Evolutionary conservation across 2,329 filamentous ascomycete genomes (phyloP).

Genomic region (Pyrenophora seminiperda): DNA sequence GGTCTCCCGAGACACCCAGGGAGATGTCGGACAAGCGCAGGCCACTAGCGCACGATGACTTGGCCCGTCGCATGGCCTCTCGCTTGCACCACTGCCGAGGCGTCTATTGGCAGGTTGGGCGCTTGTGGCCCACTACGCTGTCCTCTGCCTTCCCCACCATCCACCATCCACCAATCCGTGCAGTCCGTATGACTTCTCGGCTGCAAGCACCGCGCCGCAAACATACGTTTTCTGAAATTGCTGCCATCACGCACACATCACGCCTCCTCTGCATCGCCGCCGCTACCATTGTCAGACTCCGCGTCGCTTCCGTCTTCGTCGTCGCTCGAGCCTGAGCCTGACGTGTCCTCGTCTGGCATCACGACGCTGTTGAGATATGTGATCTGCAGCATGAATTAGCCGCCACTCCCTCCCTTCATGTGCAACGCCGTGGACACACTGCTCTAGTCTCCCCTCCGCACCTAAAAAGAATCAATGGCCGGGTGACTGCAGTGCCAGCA

Average conservation of each 20-base stretch:
- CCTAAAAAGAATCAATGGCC: conserved; percentile 14
- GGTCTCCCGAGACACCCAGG: conserved; percentile 15
- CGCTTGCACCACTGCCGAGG: conserved; percentile 23
- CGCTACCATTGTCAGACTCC: conserved; percentile 18
- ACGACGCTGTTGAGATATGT: conserved; percentile 58
- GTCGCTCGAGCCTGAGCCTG: conserved; percentile 37
- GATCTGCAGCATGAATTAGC: conserved; percentile 49
- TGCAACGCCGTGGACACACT: conserved; percentile 2
- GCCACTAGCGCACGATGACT: conserved; percentile 24
- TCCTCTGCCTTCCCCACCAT: conserved; percentile 10
- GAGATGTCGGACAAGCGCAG: conserved; percentile 13
- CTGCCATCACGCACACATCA: conserved; percentile 20
- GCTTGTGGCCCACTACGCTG: conserved; percentile 21
- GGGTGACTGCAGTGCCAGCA: conserved; percentile 44
- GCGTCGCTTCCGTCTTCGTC: conserved; percentile 33
- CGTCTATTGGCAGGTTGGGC: conserved; percentile 35
- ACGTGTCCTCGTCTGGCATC: conserved; percentile 53
- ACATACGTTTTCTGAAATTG: conserved; percentile 19
- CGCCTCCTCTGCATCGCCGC: conserved; percentile 15
- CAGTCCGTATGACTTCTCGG: conserved; percentile 10
- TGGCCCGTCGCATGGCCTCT: conserved; percentile 14
- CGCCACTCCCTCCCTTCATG: neutral
- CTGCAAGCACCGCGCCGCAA: conserved; percentile 24
- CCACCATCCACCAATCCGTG: conserved; percentile 13
- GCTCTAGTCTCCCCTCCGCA: neutral